Conservation (phyloP, 768 basidiomycete species). For the Termitomyces sp. region DNA sequence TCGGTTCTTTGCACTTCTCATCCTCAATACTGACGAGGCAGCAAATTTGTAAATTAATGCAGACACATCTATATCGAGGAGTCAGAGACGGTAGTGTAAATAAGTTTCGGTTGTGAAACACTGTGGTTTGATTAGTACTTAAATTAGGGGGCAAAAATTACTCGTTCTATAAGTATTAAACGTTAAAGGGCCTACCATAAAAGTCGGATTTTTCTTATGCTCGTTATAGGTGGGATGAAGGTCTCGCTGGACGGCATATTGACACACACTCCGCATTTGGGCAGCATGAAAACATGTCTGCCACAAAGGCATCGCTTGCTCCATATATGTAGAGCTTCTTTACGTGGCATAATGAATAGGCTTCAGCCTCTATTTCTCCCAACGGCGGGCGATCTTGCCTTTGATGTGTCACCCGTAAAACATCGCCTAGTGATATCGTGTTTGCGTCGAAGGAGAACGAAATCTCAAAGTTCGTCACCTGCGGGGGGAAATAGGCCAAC, state of each 20-base stretch:
- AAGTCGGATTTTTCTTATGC: too few species aligned
- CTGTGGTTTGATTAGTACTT: neutral
- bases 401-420: neutral
- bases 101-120: neutral
- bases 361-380: neutral
- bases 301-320: constrained; percentile 6
- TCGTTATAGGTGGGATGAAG: neutral
- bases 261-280: neutral
- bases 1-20: constrained; percentile 57
- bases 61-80: too few species aligned
- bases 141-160: neutral
- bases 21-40: constrained; percentile 65
- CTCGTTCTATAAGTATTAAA: neutral
- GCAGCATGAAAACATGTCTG: constrained; percentile 4
- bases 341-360: neutral
- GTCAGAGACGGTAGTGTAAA: neutral
- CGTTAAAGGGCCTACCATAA: neutral
- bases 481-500: constrained; percentile 15
- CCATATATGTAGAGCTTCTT: neutral
- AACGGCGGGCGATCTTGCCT: neutral
- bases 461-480: constrained; percentile 16
- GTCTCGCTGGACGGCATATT: neutral
- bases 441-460: constrained; percentile 6
- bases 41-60: neutral
- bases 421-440: neutral